Base-by-base conservation (phyloP, 2,329 filamentous ascomycete species). In the Madurella fahalii region DNA sequence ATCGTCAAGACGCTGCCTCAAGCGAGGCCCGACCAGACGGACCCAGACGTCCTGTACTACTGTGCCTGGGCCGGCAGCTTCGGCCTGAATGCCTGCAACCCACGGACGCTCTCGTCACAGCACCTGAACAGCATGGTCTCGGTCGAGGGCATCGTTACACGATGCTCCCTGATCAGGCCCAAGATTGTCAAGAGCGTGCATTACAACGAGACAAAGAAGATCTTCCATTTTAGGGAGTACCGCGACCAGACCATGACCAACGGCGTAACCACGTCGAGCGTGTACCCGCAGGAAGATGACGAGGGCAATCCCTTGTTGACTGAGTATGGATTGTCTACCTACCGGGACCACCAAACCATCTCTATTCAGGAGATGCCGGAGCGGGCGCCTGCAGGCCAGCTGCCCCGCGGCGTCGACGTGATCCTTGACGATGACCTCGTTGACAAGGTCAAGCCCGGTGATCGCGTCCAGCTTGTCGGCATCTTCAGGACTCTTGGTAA, bases 341-440 rank as follows among this genome's bases (percentile, higher is more conserved):
- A 96, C 73, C 83, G 93, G 67, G 94, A 99, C 69, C 94, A 99
- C 69, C 94, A 99, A 71, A 96, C 90, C 15, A 90, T 99, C 57
- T 96, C 93, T 0, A 96, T 99, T 62, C 94, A 99, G 73, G 94
- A 99, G 76, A 99, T 99, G 94, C 94, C 94, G 0, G 94, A 99
- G 72, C 81, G 93, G 64, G 94, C 94, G 2, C 94, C 94, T 51
- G 93, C 94, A 56, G 94, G 94, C 50, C 94, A 97, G 76, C 81
- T 99, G 60, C 94, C 94, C 56, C 86, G 94, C 51, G 91, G 93
- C 53, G 94, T 99, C 16, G 94, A 99, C 72, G 92, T 97, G 13
- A 92, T 99, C 63, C 77, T 99, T 61, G 94, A 99, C 69, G 94
- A 99, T 69, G 94, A 99, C 69, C 79, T 99, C 50, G 94, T 97